phyloP scores from a whole-genome alignment of 495 filamentous ascomycete genomes.

The Cercophora scortea region DNA sequence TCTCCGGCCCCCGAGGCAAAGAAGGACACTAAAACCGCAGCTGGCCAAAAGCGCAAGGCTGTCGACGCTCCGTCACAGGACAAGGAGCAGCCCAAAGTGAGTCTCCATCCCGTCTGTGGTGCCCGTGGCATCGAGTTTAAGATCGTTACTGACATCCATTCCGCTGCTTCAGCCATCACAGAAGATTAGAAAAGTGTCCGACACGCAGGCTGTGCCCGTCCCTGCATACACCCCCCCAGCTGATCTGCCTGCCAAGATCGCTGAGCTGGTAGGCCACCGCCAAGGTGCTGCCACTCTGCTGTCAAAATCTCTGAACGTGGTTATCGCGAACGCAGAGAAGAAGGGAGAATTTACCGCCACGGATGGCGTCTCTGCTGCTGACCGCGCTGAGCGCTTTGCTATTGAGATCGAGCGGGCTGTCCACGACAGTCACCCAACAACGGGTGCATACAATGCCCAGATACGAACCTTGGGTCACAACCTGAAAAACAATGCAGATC shows the following conservation, averaged over 20 bases:
- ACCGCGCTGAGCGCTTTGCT: constrained; percentile 37
- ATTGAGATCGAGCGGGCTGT: constrained; percentile 66
- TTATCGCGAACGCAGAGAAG: constrained; percentile 36
- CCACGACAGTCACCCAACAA: constrained; percentile 33
- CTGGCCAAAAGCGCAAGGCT: constrained; percentile 33
- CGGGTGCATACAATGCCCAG: constrained; percentile 33
- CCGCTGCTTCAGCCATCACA: constrained; percentile 7
- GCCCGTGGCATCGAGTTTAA: not conserved
- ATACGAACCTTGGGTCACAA: constrained; percentile 61
- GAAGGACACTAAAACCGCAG: constrained; percentile 23
- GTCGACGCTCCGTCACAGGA: constrained; percentile 34
- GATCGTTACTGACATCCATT: not conserved
- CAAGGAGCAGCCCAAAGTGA: constrained; percentile 21
- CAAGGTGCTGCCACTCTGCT: constrained; percentile 35
- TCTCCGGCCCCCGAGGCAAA: constrained; percentile 27
- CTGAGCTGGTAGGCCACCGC: constrained; percentile 34
- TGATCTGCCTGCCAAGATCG: constrained; percentile 30
- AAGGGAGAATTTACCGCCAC: constrained; percentile 26
- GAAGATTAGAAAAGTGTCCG: constrained; percentile 48
- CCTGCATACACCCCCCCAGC: constrained; percentile 28
- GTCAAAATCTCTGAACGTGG: constrained; percentile 31
- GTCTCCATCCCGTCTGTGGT: not conserved
- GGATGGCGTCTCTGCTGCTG: constrained; percentile 27
- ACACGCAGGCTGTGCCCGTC: constrained; percentile 25
- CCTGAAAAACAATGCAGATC: constrained; percentile 73